Evolutionary conservation across 345 rosid species (phyloP).

Genomic region (Alliaria petiolata): DNA sequence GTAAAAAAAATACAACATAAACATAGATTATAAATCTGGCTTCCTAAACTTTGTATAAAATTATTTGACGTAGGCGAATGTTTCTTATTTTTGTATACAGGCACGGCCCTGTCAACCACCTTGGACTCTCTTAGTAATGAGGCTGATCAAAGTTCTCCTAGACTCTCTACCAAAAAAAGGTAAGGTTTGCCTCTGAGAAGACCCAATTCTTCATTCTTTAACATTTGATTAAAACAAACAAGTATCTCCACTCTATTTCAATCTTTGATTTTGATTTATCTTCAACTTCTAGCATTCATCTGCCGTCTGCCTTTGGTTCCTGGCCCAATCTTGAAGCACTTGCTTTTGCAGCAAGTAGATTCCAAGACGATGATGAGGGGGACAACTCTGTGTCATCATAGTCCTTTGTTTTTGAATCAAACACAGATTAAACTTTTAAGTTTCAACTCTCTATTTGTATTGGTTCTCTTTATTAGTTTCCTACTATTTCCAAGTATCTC

Average conservation of each 20-base stretch:
- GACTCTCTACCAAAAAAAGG: constrained; percentile 34
- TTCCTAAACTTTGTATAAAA: too few species aligned
- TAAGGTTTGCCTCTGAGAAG: constrained; percentile 41
- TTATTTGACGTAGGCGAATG: too few species aligned
- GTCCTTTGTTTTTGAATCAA: too few species aligned
- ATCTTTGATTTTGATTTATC: background rate
- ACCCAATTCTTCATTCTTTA: background rate
- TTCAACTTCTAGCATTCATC: constrained; percentile 69
- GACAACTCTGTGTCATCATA: constrained; percentile 74
- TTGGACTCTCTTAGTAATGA: constrained; percentile 31
- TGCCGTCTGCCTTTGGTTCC: constrained; percentile 96
- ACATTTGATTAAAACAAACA: background rate
- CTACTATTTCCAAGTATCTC: too few species aligned
- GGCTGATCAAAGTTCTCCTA: constrained; percentile 33
- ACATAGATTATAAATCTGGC: too few species aligned
- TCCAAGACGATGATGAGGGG: constrained; percentile 49
- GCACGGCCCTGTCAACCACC: too few species aligned
- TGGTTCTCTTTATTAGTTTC: too few species aligned
- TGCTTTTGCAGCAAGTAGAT: constrained; percentile 55
- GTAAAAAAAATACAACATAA: too few species aligned
- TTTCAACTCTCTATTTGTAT: too few species aligned
- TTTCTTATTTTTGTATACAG: too few species aligned
- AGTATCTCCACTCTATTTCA: background rate
- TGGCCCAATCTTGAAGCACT: constrained; percentile 93
- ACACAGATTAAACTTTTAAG: too few species aligned